Percentiles rank a stretch among this genome's conserved stretches.
These are phyloP conservation scores for Dendrocalamus latiflorus DNA, from an alignment of 202 grass and related monocot species.

Conservation along the genomic window DNA sequence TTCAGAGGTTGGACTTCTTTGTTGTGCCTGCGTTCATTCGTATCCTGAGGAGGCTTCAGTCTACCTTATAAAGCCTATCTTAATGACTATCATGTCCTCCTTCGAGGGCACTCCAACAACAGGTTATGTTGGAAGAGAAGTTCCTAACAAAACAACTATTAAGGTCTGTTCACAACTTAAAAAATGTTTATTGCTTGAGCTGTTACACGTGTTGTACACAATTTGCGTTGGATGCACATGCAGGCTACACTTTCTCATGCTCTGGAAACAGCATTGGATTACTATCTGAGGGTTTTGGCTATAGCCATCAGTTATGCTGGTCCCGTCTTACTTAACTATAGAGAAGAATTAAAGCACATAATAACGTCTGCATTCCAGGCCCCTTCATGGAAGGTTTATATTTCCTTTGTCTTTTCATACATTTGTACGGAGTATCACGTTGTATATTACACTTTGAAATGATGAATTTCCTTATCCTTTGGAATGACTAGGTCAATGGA, in stretches of 20 bases:
- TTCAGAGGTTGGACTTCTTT: too few relatives aligned
- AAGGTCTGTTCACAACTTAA: conserved; percentile 60
- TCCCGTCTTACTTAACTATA: conserved; percentile 57
- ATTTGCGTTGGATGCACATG: too few relatives aligned
- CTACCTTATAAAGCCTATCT: too few relatives aligned
- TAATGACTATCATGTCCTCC: conserved; percentile 68
- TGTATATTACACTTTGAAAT: conserved; percentile 11
- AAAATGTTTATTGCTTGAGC: conserved; percentile 22
- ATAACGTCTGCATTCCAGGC: conserved; percentile 77
- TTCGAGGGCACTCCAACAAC: conserved; percentile 71
- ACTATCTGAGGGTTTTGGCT: conserved; percentile 89
- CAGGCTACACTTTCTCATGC: conserved; percentile 96
- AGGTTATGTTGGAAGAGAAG: conserved; percentile 61
- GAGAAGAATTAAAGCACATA: conserved; percentile 67
- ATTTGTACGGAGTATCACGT: not conserved
- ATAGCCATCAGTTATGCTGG: conserved; percentile 83
- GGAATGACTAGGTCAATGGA: conserved; percentile 72
- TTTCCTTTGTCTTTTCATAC: conserved; percentile 18
- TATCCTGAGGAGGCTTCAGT: too few relatives aligned
- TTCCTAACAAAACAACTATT: conserved; percentile 36
- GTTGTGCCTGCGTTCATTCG: too few relatives aligned
- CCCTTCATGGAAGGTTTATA: conserved; percentile 89
- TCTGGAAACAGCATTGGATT: conserved; percentile 85
- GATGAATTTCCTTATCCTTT: conserved; percentile 26
- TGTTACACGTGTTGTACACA: conserved; percentile 17